phyloP scores from a whole-genome alignment of 768 basidiomycete species.

The Antrodiella citrinella region DNA sequence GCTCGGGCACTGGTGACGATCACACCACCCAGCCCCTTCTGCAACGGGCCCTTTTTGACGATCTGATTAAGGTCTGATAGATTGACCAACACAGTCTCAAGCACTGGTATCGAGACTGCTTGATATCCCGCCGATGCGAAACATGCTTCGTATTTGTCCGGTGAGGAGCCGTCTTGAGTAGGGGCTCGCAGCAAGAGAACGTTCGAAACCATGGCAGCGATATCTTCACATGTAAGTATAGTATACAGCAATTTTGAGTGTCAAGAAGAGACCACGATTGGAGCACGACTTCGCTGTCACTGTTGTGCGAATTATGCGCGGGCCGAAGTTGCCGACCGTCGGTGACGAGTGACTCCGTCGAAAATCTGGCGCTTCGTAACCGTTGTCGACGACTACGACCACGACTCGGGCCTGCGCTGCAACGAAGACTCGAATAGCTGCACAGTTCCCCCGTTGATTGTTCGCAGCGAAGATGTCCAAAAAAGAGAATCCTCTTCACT shows the following conservation, averaged over 20 bases:
- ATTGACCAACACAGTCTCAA: slow-evolving; percentile 58
- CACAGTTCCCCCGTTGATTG: neutral
- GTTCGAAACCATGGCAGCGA: slow-evolving; percentile 14
- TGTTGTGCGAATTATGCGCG: too few relatives aligned
- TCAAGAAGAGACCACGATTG: too few relatives aligned
- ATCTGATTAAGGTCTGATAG: slow-evolving; percentile 33
- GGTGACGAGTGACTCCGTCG: too few relatives aligned
- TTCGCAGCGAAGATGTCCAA: slow-evolving; percentile 43
- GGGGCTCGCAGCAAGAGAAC: slow-evolving; percentile 38
- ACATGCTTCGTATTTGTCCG: slow-evolving; percentile 52
- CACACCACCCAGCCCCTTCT: slow-evolving; percentile 37
- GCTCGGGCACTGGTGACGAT: slow-evolving; percentile 75
- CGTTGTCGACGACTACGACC: too few relatives aligned
- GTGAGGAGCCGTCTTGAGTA: slow-evolving; percentile 14
- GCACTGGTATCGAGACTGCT: slow-evolving; percentile 57
- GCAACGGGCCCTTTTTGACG: slow-evolving; percentile 31
- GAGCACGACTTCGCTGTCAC: too few relatives aligned
- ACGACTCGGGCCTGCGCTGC: too few relatives aligned
- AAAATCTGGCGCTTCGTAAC: too few relatives aligned
- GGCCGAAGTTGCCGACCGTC: too few relatives aligned
- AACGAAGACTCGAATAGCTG: too few relatives aligned
- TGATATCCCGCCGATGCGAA: slow-evolving; percentile 42
- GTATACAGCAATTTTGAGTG: too few relatives aligned
- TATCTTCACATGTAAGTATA: too few relatives aligned
- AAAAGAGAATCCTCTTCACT: slow-evolving; percentile 79